Conservation (phyloP, 352 stramenopile species). For the Globisporangium uncinulatum region DNA sequence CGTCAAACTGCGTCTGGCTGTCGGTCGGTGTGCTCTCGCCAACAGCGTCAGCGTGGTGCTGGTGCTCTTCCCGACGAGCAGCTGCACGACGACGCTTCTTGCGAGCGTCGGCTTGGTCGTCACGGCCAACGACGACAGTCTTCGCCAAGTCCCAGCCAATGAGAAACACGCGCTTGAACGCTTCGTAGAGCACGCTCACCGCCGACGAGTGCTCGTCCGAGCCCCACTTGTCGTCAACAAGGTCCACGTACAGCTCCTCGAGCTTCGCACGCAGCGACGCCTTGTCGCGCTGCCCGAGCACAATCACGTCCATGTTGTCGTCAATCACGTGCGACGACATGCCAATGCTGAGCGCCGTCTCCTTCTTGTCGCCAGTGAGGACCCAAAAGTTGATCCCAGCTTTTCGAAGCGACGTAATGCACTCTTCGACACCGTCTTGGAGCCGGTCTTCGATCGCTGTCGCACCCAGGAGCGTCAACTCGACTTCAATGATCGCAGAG, state of each 20-base stretch:
- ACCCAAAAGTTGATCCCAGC: slow-evolving; percentile 98
- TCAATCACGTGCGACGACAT: slow-evolving; percentile 89
- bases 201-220: slow-evolving; percentile 79
- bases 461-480: slow-evolving; percentile 86
- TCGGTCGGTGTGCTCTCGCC: slow-evolving; percentile 26
- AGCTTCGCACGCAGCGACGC: slow-evolving; percentile 63
- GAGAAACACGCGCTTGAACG: slow-evolving; percentile 59
- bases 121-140: slow-evolving; percentile 58
- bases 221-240: slow-evolving; percentile 86
- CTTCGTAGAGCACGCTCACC: slow-evolving; percentile 70
- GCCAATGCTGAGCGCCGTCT: slow-evolving; percentile 97
- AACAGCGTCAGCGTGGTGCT: slow-evolving; percentile 5
- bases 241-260: slow-evolving; percentile 82
- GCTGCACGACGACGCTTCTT: slow-evolving; percentile 59
- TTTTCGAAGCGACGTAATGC: slow-evolving; percentile 89
- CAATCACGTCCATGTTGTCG: slow-evolving; percentile 88
- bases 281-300: slow-evolving; percentile 79
- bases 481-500: slow-evolving; percentile 56
- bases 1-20: slow-evolving; percentile 47
- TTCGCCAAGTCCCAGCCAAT: slow-evolving; percentile 69
- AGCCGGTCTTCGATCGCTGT: slow-evolving; percentile 97
- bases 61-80: slow-evolving; percentile 41
- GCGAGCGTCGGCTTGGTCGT: slow-evolving; percentile 59
- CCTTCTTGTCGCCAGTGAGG: slow-evolving; percentile 96
- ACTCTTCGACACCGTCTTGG: slow-evolving; percentile 91